Evolutionary conservation across 306 rosid species (phyloP).

Genomic region (Prinsepia uniflora): DNA sequence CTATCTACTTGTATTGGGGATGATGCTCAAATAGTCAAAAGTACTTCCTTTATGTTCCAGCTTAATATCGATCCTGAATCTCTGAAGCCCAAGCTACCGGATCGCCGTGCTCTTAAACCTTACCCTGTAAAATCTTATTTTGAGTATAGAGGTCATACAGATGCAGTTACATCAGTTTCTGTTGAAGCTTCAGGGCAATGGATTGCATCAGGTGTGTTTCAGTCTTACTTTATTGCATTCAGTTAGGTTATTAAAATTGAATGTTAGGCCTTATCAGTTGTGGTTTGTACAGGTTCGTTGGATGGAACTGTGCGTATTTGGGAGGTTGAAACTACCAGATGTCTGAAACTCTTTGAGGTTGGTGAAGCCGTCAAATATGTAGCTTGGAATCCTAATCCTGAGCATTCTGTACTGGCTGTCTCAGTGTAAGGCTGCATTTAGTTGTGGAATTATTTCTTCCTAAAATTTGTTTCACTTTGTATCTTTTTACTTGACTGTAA

Average conservation of each 20-base stretch:
- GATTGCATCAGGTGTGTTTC: constrained; percentile 87
- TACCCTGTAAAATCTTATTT: constrained; percentile 70
- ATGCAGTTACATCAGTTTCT: constrained; percentile 76
- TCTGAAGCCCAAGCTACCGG: constrained; percentile 89
- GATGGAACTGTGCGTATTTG: constrained; percentile 92
- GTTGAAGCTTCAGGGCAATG: constrained; percentile 81
- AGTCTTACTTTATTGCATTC: constrained; percentile 19
- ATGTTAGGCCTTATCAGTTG: constrained; percentile 19
- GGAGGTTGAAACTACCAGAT: constrained; percentile 92
- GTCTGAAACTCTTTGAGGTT: constrained; percentile 67
- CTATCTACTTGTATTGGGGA: constrained; percentile 3
- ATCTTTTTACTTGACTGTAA: constrained; percentile 21
- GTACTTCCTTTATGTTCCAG: constrained; percentile 38
- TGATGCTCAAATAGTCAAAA: not conserved
- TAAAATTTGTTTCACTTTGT: not conserved
- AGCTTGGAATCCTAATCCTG: constrained; percentile 85
- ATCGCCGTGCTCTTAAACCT: constrained; percentile 80
- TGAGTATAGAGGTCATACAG: constrained; percentile 84
- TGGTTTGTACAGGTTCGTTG: constrained; percentile 58
- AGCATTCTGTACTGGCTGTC: constrained; percentile 66
- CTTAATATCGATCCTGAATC: constrained; percentile 86
- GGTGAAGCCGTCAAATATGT: constrained; percentile 80
- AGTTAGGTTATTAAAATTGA: not conserved
- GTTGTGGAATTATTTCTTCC: constrained; percentile 1
- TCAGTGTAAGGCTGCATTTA: constrained; percentile 53